These are phyloP conservation scores for Rubroboletus satanas DNA, from an alignment of 768 basidiomycete genomes.

Conservation along the genomic window DNA sequence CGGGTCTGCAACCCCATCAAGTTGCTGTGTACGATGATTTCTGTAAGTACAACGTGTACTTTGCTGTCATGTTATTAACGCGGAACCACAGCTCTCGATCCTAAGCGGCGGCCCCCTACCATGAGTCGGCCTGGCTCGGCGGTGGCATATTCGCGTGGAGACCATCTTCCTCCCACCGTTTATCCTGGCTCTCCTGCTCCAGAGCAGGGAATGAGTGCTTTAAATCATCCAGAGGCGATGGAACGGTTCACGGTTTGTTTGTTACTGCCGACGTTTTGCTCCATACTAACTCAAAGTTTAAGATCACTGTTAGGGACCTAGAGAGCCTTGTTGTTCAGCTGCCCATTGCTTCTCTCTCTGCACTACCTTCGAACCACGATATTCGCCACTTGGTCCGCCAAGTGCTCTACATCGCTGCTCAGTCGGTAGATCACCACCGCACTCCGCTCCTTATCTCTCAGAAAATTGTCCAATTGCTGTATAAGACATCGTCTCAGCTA, in stretches of 20 bases:
- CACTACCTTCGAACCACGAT: constrained; percentile 79
- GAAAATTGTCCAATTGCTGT: constrained; percentile 92
- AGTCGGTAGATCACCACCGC: constrained; percentile 74
- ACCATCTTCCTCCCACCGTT: constrained; percentile 39
- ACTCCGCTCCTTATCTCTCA: constrained; percentile 93
- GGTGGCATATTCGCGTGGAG: constrained; percentile 56
- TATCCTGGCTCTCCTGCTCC: constrained; percentile 63
- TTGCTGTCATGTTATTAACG: constrained; percentile 13
- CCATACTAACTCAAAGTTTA: constrained; percentile 2
- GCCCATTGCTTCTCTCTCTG: constrained; percentile 64
- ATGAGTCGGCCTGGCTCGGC: constrained; percentile 69
- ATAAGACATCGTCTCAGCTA: constrained; percentile 81
- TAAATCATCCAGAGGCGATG: constrained; percentile 80
- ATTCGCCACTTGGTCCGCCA: constrained; percentile 81
- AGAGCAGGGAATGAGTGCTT: constrained; percentile 46
- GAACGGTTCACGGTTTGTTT: constrained; percentile 75
- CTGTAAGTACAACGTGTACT: constrained; percentile 39
- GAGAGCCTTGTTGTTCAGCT: constrained; percentile 77
- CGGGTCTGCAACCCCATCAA: constrained; percentile 80
- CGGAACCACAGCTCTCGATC: constrained; percentile 43
- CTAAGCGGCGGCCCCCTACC: constrained; percentile 47
- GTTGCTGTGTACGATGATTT: constrained; percentile 95
- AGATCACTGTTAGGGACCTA: constrained; percentile 50
- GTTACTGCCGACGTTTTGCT: background rate
- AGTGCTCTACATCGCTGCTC: constrained; percentile 76